Base-by-base conservation (phyloP, 2,329 filamentous ascomycete species). In the Septoria linicola region DNA sequence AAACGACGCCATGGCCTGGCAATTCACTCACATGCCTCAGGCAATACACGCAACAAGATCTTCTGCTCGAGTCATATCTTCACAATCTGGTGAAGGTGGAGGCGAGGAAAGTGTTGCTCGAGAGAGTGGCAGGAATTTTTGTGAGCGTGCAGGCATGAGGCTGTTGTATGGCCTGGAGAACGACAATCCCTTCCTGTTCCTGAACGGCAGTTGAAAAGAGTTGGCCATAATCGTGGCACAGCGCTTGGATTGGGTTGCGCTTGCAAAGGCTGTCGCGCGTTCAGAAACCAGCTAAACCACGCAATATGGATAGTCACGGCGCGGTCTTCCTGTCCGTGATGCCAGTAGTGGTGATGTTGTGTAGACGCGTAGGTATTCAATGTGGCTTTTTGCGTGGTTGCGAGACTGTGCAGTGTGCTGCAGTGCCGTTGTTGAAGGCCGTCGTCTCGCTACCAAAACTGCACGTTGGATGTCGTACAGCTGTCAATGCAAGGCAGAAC, bases 161-260 rank as follows among this genome's bases (percentile, higher is more conserved):
- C 32, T 37, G 43, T 46, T 19, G 23, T 19, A 27, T 42, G 7
- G n/a, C 14, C 16, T 6, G 6, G 31, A 14, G 14, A 23, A 16
- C 35, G 34, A 34, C 27, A 21, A 46, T 39, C 36, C 45, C 17
- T 42, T 49, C 46, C 46, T 49, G 37, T 49, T 34, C 27, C 36
- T 49, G 45, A 41, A 30, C 30, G 30, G 34, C 34, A 37, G 27
- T 16, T n/a, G 14, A n/a, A 39, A 27, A 47, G 35, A 40, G 44
- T 47, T 47, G 44, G 44, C 34, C 34, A 27, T 41, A 27, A 30
- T 11, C 34, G 21, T 39, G 35, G 31, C 14, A 5, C 11, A 19
- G 32, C 34, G 32, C 30, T 36, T 10, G 41, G 41, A 43, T 34
- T 35, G 17, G 19, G 25, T 43, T 31, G 19, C n/a, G 41, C 27